Conservation (phyloP, 129 eudicot species). For the Glebionis coronaria region DNA sequence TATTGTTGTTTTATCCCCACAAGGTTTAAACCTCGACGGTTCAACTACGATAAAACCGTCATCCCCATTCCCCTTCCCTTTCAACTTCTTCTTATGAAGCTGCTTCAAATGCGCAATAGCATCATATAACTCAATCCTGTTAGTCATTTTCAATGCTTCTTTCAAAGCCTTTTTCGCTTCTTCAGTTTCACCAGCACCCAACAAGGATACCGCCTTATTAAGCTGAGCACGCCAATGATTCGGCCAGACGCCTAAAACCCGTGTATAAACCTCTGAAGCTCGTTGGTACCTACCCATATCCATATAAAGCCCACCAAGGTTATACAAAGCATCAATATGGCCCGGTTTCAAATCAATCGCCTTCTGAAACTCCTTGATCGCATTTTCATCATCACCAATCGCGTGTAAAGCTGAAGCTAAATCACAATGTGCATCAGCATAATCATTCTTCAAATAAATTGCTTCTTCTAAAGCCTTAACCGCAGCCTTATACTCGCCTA, state of each 20-base stretch:
- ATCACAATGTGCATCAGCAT: constrained; percentile 98
- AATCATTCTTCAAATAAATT: constrained; percentile 85
- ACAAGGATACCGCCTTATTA: constrained; percentile 86
- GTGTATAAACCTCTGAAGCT: constrained; percentile 95
- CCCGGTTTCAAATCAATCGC: constrained; percentile 97
- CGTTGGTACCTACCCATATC: constrained; percentile 98
- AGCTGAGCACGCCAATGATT: constrained; percentile 97
- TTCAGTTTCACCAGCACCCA: constrained; percentile 96
- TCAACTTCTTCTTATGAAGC: constrained; percentile 74
- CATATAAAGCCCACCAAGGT: constrained; percentile 94
- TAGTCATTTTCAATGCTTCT: constrained; percentile 95
- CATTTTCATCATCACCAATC: constrained; percentile 87
- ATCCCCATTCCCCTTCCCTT: constrained; percentile 73
- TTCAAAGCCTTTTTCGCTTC: constrained; percentile 92
- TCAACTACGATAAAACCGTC: constrained; percentile 65
- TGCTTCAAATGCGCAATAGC: constrained; percentile 91
- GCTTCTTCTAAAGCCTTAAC: constrained; percentile 98
- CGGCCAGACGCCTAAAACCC: constrained; percentile 94
- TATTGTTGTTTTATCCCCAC: constrained; percentile 70
- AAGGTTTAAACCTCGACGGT: constrained; percentile 62
- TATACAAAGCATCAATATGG: constrained; percentile 94
- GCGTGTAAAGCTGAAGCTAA: constrained; percentile 98
- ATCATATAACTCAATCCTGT: constrained; percentile 90
- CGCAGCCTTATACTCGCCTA: constrained; percentile 96
- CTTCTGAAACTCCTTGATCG: constrained; percentile 93